These are phyloP conservation scores for Xylariaceae sp. DNA, from an alignment of 2,329 filamentous ascomycete species.

Conservation along the genomic window DNA sequence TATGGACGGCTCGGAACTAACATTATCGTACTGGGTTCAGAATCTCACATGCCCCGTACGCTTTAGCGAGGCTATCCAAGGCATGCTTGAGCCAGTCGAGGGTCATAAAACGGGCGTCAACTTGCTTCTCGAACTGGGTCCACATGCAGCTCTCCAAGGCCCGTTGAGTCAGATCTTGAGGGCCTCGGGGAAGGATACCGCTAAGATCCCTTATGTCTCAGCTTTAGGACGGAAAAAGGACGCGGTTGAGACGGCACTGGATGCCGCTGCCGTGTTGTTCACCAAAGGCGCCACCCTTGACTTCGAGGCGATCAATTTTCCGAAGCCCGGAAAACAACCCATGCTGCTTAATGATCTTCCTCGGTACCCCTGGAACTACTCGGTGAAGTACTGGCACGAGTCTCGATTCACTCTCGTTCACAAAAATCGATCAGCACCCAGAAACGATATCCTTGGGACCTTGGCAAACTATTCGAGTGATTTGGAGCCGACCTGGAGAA, in stretches of 20 bases:
- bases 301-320: conserved; percentile 44
- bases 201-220: conserved; percentile 41
- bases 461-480: conserved; percentile 41
- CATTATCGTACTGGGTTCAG: conserved; percentile 42
- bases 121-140: conserved; percentile 45
- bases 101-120: conserved; percentile 38
- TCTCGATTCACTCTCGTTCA: conserved; percentile 40
- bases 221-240: conserved; percentile 49
- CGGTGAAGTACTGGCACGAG: conserved; percentile 44
- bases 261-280: conserved; percentile 42
- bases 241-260: conserved; percentile 41
- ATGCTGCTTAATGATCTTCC: conserved; percentile 41
- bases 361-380: conserved; percentile 45
- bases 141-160: conserved; percentile 45
- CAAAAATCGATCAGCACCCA: conserved; percentile 36
- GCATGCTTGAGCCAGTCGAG: conserved; percentile 35
- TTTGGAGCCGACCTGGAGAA: conserved; percentile 45
- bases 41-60: conserved; percentile 37
- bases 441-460: conserved; percentile 44
- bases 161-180: conserved; percentile 48
- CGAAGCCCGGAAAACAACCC: conserved; percentile 33
- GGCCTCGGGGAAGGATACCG: conserved; percentile 37
- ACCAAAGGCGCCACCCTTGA: conserved; percentile 41
- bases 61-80: conserved; percentile 38
- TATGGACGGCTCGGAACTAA: conserved; percentile 36